Evolutionary conservation across 768 basidiomycete genomes (phyloP).

Genomic region (Grammothele lineata): DNA sequence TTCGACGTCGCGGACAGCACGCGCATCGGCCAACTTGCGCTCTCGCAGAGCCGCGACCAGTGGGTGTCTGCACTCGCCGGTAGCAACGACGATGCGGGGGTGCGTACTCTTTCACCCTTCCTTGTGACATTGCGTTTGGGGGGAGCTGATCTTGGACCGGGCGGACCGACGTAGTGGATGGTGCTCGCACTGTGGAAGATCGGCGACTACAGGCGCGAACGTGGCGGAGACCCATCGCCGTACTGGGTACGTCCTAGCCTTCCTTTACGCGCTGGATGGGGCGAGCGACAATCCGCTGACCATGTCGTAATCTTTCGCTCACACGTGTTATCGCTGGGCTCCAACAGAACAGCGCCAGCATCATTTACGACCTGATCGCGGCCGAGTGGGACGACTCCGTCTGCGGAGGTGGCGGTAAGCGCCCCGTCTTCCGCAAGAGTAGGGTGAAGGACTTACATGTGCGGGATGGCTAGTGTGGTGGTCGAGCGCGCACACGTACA

Average conservation of each 20-base stretch:
- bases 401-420: conserved; percentile 48
- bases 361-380: conserved; percentile 48
- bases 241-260: conserved; percentile 19
- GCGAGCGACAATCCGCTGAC: too few relatives aligned
- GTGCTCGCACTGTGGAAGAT: conserved; percentile 57
- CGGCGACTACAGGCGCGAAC: conserved; percentile 43
- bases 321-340: too few relatives aligned
- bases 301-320: too few relatives aligned
- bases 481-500: conserved; percentile 51
- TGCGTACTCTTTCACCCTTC: conserved; percentile 27
- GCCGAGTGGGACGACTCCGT: conserved; percentile 43
- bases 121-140: too few relatives aligned
- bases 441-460: not conserved
- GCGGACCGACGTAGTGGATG: conserved; percentile 54
- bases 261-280: too few relatives aligned
- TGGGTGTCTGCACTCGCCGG: conserved; percentile 43
- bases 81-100: conserved; percentile 51
- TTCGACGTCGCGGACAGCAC: conserved; percentile 40
- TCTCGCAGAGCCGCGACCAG: conserved; percentile 32
- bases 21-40: conserved; percentile 41
- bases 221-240: conserved; percentile 26
- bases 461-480: conserved; percentile 43
- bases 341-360: conserved; percentile 42
- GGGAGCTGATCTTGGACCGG: too few relatives aligned
- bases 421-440: not conserved